Conservation (phyloP, 139 green algal genomes). For the Edaphochlamys debaryana region DNA sequence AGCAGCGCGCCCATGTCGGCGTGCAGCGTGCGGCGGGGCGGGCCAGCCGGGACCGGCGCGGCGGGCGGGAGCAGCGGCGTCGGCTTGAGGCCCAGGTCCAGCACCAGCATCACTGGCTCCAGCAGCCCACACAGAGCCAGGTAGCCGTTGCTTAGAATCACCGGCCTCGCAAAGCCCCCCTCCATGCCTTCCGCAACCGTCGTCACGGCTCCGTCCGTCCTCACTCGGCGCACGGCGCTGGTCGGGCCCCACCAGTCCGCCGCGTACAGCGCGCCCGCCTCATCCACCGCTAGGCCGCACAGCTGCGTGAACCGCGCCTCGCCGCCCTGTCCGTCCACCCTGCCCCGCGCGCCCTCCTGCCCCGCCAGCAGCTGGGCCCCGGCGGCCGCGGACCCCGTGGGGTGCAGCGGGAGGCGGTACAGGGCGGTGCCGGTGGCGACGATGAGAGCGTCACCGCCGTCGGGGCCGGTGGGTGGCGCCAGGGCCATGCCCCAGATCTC, state of each 20-base stretch:
- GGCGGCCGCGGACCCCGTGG: too few relatives aligned
- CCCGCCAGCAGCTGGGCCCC: too few relatives aligned
- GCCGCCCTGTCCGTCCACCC: background rate
- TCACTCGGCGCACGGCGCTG: background rate
- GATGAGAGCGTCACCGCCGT: background rate
- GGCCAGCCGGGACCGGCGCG: too few relatives aligned
- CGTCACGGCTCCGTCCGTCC: background rate
- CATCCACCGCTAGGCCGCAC: background rate
- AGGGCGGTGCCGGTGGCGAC: background rate
- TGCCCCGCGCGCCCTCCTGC: too few relatives aligned
- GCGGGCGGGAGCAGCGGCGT: background rate
- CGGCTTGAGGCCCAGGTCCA: background rate
- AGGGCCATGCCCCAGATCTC: background rate
- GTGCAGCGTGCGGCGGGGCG: background rate
- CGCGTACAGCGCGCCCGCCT: background rate
- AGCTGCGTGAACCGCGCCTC: background rate
- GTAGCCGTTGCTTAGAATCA: too few relatives aligned
- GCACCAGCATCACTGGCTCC: background rate
- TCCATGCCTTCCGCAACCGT: background rate
- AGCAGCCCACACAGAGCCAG: too few relatives aligned
- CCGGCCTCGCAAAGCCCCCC: too few relatives aligned
- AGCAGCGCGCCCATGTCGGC: background rate
- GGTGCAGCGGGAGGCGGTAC: background rate
- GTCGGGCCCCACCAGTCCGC: background rate
- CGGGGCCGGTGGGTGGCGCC: background rate